Conservation (phyloP, 2,329 filamentous ascomycete genomes). For the Aspergillus sclerotialis region DNA sequence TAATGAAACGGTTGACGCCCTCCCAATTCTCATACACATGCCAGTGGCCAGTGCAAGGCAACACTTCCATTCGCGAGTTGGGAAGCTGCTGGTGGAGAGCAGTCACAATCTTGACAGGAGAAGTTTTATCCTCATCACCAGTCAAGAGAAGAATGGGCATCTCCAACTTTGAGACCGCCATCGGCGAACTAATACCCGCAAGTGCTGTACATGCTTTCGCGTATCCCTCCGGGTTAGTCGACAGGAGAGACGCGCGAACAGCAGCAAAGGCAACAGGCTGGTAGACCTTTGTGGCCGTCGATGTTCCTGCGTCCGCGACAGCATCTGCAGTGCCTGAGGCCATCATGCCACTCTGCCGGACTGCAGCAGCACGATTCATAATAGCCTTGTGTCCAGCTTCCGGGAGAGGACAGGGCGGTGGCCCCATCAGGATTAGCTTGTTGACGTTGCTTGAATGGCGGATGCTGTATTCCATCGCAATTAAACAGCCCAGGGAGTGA, state of each 20-base stretch:
- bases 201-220: slow-evolving; percentile 49
- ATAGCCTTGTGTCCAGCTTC: slow-evolving; percentile 23
- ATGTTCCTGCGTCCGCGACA: slow-evolving; percentile 31
- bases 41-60: slow-evolving; percentile 45
- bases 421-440: slow-evolving; percentile 44
- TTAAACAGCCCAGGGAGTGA: slow-evolving; percentile 47
- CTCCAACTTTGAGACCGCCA: slow-evolving; percentile 29
- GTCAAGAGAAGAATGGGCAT: slow-evolving; percentile 37
- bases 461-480: slow-evolving; percentile 39
- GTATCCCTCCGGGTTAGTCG: slow-evolving; percentile 48
- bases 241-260: slow-evolving; percentile 38
- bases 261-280: slow-evolving; percentile 39
- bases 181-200: slow-evolving; percentile 29
- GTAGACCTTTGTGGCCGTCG: slow-evolving; percentile 25
- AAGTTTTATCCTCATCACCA: slow-evolving; percentile 40
- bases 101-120: slow-evolving; percentile 8
- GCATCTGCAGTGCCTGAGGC: slow-evolving; percentile 31
- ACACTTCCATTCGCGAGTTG: slow-evolving; percentile 14
- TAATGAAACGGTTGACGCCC: slow-evolving; percentile 19
- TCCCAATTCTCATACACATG: slow-evolving; percentile 43
- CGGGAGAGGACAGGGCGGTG: slow-evolving; percentile 41
- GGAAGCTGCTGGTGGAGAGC: neutral
- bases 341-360: slow-evolving; percentile 40
- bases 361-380: slow-evolving; percentile 32
- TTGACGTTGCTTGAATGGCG: slow-evolving; percentile 34